Evolutionary conservation across 2,329 filamentous ascomycete species (phyloP), one percentile per base, ranked within the genome.

Genomic region (Colletotrichum higginsianum): DNA sequence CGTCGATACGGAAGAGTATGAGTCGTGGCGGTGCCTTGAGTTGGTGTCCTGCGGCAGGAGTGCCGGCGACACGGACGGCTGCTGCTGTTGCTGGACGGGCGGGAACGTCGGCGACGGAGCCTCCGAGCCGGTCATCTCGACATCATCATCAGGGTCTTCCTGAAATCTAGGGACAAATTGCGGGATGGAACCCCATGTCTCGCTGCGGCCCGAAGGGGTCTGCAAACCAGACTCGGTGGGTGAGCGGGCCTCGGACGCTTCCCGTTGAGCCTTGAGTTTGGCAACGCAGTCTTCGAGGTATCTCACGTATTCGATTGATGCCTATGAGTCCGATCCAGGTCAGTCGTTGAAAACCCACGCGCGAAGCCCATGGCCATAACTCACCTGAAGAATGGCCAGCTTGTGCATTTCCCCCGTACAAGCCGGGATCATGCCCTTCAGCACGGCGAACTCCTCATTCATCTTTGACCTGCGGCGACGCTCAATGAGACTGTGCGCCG

Each of bases 391-490:
- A 76, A 98, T 98, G 18, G 95, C 95, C 68, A 98, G 85, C 83
- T 99, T 99, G 82, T 98, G 96, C 96, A 98, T 98, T 78, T 98
- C 96, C 8, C 95, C 95, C n/a, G 89, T 91, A 81, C 96, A 98
- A 2, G 96, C 96, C 0, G 96, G 96, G 68, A 98, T 97, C 93
- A 99, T 95, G 77, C 92, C 90, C 83, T 98, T 98, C 75, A 98
- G 84, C 18, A 97, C 93, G 2, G 91, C 93, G 84, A 98, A 98
- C 83, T 98, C 96, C 80, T 98, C 96, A 76, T 99, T 98, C 96
- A 98, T 99, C 86, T 98, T 99, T 15, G 94, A 97, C 73, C 96
- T 88, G 77, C 96, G 86, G 69, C 96, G 86, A 56, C 96, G 88
- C 84, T 99, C 96, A 76, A 98, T 99, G 75, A 98, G 84, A 78